Evolutionary conservation across 768 basidiomycete species (phyloP).

Genomic region (Leccinum boreale): DNA sequence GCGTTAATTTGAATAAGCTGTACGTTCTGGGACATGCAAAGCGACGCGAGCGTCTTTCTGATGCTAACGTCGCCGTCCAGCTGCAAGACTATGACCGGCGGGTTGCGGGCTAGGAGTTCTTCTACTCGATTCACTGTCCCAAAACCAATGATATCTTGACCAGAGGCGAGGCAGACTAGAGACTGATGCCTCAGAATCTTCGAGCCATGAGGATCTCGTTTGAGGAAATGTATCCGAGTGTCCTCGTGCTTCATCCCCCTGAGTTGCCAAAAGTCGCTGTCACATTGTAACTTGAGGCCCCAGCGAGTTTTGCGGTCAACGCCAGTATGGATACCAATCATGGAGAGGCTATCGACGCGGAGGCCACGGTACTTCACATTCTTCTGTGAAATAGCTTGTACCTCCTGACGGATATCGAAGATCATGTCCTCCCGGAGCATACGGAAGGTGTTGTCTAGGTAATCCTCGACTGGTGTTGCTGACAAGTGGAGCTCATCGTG

Average conservation of each 20-base stretch:
- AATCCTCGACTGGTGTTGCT: constrained; percentile 35
- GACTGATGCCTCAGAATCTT: constrained; percentile 53
- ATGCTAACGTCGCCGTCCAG: constrained; percentile 42
- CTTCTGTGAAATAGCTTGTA: constrained; percentile 38
- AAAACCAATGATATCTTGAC: constrained; percentile 52
- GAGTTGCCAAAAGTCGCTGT: constrained; percentile 35
- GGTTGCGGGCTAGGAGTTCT: constrained; percentile 42
- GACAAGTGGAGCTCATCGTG: constrained; percentile 15
- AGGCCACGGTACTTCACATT: constrained; percentile 38
- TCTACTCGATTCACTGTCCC: constrained; percentile 55
- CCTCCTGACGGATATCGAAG: constrained; percentile 52
- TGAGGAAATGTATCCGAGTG: constrained; percentile 34
- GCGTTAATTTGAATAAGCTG: constrained; percentile 56
- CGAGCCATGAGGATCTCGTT: constrained; percentile 28
- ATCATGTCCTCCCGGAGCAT: constrained; percentile 64
- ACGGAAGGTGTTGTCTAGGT: constrained; percentile 65
- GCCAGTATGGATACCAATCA: constrained; percentile 36
- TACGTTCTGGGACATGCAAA: constrained; percentile 34
- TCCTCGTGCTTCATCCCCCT: constrained; percentile 20
- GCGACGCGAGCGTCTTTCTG: constrained; percentile 34
- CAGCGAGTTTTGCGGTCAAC: constrained; percentile 31
- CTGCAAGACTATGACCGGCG: constrained; percentile 52
- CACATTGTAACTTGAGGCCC: constrained; percentile 39
- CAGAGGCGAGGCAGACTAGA: constrained; percentile 48
- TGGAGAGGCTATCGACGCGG: constrained; percentile 27